Base-by-base conservation (phyloP, 2,329 filamentous ascomycete genomes). In the Aphanocladium album region DNA sequence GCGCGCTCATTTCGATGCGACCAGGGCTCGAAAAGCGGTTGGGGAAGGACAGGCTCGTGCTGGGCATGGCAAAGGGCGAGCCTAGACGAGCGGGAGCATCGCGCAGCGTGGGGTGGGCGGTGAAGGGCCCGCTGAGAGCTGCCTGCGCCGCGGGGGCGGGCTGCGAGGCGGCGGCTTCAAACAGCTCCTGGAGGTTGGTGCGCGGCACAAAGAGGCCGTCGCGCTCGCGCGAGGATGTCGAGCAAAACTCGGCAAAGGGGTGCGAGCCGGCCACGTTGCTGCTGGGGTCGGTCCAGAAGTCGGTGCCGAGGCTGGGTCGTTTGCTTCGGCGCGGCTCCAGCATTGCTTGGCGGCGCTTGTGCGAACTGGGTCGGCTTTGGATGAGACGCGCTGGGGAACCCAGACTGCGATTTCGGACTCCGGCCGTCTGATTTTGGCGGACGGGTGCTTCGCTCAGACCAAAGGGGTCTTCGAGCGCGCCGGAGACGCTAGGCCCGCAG, bases 401-500 rank as follows among this genome's bases (percentile, higher is more conserved):
- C 5, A 86, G 74, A 17, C 74, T 74, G 19, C 77, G 80, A 17
- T 56, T 56, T 23, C 78, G 80, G 16, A 77, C 75, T 17, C 79
- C 81, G 19, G 83, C 69, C 0, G 81, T 83, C 62, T 79, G 77
- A 16, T 77, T 77, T 62, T 81, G 80, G 33, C 76, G 70, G 37
- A 73, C 73, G 2, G 72, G 67, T 50, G 73, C 72, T 4, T 72
- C 60, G 47, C 66, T 66, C 17, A 70, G 63, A 17, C 67, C 67
- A 11, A 76, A 69, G 46, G 72, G 73, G 8, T 75, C 76, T 3
- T 74, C 74, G 7, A 84, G 70, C 0, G 78, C 76, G 19, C 72
- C 76, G 4, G 84, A 85, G 14, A 83, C 84, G 70, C 82, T 86
- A 1, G 84, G 85, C 0, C 85, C 85, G 64, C 87, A 87, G 65